Base-by-base conservation (phyloP, 1,284 basidiomycete genomes). In the Peniophora sp. region DNA sequence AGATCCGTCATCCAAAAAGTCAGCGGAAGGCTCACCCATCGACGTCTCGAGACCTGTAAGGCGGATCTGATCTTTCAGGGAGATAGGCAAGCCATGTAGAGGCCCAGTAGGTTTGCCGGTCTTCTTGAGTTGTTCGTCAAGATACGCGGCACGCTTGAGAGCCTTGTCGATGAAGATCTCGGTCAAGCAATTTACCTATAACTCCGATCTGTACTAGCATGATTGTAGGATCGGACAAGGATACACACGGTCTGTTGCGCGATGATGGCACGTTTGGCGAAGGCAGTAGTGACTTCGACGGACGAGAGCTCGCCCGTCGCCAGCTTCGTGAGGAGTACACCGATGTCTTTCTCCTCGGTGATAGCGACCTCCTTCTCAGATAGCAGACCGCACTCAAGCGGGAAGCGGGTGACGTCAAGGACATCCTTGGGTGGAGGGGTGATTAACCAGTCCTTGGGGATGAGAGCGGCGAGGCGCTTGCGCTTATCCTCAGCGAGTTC, bases 21-120 rank as follows among this genome's bases (percentile, higher is more conserved):
- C 48, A 5, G 61, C 59, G 27, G 54, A 24, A 36, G 52, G 55
- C 14, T 24, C 57, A 73, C 80, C 79, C 69, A 79, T 76, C 2
- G 74, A 78, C 0, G 78, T 73, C 52, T 83, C 79, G 2, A 79
- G 61, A 0, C 80, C 82, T 57, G 78, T 71, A 53, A 86, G 69
- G 54, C 67, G 69, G 32, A 85, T 68, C 58, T 85, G 82, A 59
- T 88, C 72, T 55, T 81, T 81, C 49, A 80, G 58, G 6, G 72
- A 75, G 47, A 81, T 66, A 0, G 78, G 78, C 6, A 81, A 61
- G 1, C 78, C 78, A 57, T 79, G 77, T 8, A 81, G 60, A 2
- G 77, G 75, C 6, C 78, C 78, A 2, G 73, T 62, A 3, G 68
- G 57, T 50, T 64, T 63, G 2, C 73, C 73, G 0, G 66, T 73